Percentiles rank a stretch among this genome's conserved stretches.
Conservation (phyloP, 371 early-diverging fungal species). For the Haplosporangium sp. region DNA sequence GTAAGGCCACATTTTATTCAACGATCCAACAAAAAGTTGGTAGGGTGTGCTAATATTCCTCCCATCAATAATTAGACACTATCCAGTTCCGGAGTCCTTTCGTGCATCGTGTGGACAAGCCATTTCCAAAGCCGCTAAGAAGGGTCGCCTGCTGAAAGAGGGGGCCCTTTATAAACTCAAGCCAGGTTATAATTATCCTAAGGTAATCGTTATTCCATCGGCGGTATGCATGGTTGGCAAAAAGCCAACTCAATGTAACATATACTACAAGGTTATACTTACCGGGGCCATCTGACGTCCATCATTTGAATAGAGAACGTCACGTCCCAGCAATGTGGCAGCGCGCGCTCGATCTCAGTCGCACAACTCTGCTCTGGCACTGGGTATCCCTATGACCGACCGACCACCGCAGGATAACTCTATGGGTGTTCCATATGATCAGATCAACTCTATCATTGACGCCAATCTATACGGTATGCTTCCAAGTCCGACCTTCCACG, state of each 20-base stretch:
- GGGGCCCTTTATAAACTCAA: conserved; percentile 54
- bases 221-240: neutral
- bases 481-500: conserved; percentile 16
- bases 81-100: conserved; percentile 55
- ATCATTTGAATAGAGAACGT: conserved; percentile 10
- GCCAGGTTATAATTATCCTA: conserved; percentile 47
- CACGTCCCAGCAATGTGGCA: conserved; percentile 16
- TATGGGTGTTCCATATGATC: conserved; percentile 9
- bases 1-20: conserved; percentile 26
- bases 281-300: neutral
- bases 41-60: neutral
- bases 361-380: conserved; percentile 34
- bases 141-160: conserved; percentile 46
- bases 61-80: conserved; percentile 24
- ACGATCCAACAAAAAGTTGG: too few species aligned
- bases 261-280: neutral
- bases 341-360: conserved; percentile 40
- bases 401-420: conserved; percentile 6
- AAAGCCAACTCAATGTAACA: neutral
- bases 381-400: conserved; percentile 11
- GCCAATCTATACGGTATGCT: conserved; percentile 28
- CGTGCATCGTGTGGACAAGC: conserved; percentile 57
- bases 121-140: conserved; percentile 56
- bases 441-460: conserved; percentile 30
- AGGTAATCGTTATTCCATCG: conserved; percentile 7